phyloP scores from a whole-genome alignment of 306 rosid genomes.

The Quercus suber region DNA sequence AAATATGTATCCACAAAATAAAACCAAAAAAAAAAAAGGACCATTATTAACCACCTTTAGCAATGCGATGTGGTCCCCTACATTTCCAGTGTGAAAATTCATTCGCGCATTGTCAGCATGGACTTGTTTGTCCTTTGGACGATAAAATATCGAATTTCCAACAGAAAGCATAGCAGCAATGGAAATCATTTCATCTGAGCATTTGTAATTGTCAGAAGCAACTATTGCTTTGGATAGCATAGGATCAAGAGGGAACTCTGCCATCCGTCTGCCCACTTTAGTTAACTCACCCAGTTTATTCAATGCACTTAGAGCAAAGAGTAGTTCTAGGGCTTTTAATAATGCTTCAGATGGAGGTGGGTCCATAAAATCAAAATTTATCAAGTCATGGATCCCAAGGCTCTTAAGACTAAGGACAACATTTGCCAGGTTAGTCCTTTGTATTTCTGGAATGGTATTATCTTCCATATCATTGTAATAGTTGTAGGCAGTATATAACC shows the following conservation, averaged over 20 bases:
- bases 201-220: constrained; percentile 81
- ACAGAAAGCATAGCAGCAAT: constrained; percentile 92
- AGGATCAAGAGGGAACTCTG: constrained; percentile 96
- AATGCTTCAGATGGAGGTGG: constrained; percentile 97
- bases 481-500: constrained; percentile 76
- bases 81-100: constrained; percentile 90
- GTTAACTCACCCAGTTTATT: constrained; percentile 89
- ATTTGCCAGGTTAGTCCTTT: constrained; percentile 89
- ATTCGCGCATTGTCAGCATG: constrained; percentile 91
- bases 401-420: constrained; percentile 85
- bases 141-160: constrained; percentile 90
- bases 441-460: constrained; percentile 88
- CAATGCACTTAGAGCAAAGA: constrained; percentile 79
- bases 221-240: constrained; percentile 92
- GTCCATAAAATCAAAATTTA: constrained; percentile 94
- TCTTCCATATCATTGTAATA: constrained; percentile 76
- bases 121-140: constrained; percentile 99
- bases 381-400: constrained; percentile 80
- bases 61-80: constrained; percentile 89
- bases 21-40: not conserved
- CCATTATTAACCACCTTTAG: constrained; percentile 53
- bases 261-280: constrained; percentile 89
- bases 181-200: constrained; percentile 85
- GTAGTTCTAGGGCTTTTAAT: constrained; percentile 85
- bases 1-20: constrained; percentile 7